A percentile compares a stretch with the other conserved stretches of the same genome.
Evolutionary conservation across 148 eudicot genomes (phyloP).

Genomic region (Camellia lanceoleosa): DNA sequence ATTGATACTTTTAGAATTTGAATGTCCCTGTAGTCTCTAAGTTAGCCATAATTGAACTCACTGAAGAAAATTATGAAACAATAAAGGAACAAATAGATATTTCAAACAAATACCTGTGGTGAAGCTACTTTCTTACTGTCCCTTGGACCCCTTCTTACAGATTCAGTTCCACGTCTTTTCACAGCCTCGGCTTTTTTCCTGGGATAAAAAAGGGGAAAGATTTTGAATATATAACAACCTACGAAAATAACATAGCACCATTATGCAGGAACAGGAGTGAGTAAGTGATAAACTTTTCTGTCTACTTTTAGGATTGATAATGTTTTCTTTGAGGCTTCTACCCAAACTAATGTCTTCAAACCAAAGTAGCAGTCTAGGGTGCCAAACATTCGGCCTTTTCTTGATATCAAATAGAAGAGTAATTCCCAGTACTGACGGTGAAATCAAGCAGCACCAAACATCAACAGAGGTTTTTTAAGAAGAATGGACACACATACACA

Average conservation of each 20-base stretch:
- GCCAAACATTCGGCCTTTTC: not conserved
- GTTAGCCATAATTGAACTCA: not conserved
- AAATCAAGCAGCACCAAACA: not conserved
- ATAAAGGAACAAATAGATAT: not conserved
- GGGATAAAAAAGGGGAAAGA: constrained; percentile 1
- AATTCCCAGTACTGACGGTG: not conserved
- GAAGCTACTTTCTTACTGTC: constrained; percentile 38
- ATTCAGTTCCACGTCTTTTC: constrained; percentile 62
- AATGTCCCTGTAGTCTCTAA: constrained; percentile 31
- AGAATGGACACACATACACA: not conserved
- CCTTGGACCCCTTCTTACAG: constrained; percentile 41
- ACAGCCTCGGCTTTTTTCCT: constrained; percentile 61
- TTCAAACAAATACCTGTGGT: constrained; percentile 24
- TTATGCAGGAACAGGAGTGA: not conserved
- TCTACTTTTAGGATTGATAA: not conserved
- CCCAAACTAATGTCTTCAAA: not conserved
- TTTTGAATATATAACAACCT: not conserved
- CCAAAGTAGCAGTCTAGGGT: not conserved
- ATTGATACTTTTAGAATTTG: constrained; percentile 32
- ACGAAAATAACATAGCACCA: not conserved
- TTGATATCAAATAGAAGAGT: constrained; percentile 10
- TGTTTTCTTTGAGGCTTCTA: not conserved
- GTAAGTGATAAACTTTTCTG: not conserved
- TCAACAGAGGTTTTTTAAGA: not conserved
- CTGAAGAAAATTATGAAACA: not conserved